Conservation (phyloP, 2,329 filamentous ascomycete species). For the Acrodontium crateriforme region DNA sequence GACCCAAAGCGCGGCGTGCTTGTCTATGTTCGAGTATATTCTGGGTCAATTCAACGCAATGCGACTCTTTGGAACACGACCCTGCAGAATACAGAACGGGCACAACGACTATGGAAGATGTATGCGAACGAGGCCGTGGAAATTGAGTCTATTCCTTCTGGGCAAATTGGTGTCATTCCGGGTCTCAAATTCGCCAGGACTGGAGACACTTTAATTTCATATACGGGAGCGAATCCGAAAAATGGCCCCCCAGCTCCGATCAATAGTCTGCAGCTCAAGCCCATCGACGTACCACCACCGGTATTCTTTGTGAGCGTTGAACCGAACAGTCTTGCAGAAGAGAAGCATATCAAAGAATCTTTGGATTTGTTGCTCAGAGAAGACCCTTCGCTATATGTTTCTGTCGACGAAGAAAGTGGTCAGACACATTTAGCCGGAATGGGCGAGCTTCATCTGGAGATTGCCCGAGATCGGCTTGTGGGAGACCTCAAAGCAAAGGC, state of each 20-base stretch:
- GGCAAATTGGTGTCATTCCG: conserved; percentile 87
- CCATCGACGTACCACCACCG: conserved; percentile 78
- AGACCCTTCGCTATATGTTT: conserved; percentile 82
- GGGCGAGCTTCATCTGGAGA: conserved; percentile 91
- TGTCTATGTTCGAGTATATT: conserved; percentile 86
- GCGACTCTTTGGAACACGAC: conserved; percentile 76
- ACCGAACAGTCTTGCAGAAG: conserved; percentile 60
- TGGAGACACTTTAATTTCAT: conserved; percentile 78
- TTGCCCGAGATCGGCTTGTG: conserved; percentile 74
- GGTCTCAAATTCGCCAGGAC: conserved; percentile 86
- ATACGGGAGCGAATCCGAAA: conserved; percentile 46
- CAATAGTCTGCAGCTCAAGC: conserved; percentile 65
- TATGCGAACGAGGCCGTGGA: conserved; percentile 80
- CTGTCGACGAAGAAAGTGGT: conserved; percentile 74
- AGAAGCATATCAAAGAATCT: conserved; percentile 64
- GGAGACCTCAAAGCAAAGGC: conserved; percentile 80
- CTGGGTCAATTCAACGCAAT: conserved; percentile 63
- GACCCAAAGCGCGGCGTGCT: conserved; percentile 75
- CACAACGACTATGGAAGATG: conserved; percentile 73
- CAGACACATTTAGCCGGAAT: conserved; percentile 91
- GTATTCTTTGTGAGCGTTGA: conserved; percentile 96
- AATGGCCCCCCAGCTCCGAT: conserved; percentile 54
- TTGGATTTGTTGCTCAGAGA: conserved; percentile 71
- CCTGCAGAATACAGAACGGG: conserved; percentile 62
- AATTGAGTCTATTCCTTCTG: conserved; percentile 62